Percentiles rank a stretch among this genome's conserved stretches.
These are phyloP conservation scores for Agastache rugosa DNA, from an alignment of 257 asterid species.

Conservation along the genomic window DNA sequence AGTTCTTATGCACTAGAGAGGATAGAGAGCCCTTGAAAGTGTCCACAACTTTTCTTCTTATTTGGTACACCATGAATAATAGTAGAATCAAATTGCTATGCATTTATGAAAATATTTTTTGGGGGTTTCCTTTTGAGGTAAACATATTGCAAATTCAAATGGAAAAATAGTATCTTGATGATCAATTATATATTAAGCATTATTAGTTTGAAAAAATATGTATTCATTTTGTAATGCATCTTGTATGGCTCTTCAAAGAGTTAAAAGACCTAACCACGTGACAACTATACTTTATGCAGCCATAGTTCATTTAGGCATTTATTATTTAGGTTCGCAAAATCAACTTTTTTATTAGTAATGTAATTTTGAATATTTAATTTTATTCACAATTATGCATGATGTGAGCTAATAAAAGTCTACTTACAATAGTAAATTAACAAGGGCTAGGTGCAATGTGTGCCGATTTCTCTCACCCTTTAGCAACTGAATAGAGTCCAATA, in stretches of 20 bases:
- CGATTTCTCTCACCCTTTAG: background rate
- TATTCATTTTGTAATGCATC: background rate
- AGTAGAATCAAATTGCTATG: too few relatives aligned
- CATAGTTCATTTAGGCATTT: too few relatives aligned
- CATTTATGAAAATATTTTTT: too few relatives aligned
- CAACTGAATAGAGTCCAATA: conserved; percentile 26
- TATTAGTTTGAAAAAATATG: too few relatives aligned
- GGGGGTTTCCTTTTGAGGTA: too few relatives aligned
- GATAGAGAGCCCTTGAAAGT: too few relatives aligned
- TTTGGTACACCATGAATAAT: background rate
- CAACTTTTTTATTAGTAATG: too few relatives aligned
- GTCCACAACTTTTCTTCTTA: background rate
- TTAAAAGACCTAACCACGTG: conserved; percentile 28
- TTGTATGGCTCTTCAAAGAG: conserved; percentile 30
- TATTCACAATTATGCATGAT: background rate
- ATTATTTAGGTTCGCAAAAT: too few relatives aligned
- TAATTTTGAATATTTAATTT: too few relatives aligned
- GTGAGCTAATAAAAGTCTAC: background rate
- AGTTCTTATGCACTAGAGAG: too few relatives aligned
- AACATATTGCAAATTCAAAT: conserved; percentile 9
- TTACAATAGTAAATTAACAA: background rate
- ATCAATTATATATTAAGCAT: too few relatives aligned
- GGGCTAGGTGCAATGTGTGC: background rate
- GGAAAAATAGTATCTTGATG: background rate
- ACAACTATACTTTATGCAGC: background rate